Conservation (phyloP, 345 rosid genomes). For the Alliaria petiolata region DNA sequence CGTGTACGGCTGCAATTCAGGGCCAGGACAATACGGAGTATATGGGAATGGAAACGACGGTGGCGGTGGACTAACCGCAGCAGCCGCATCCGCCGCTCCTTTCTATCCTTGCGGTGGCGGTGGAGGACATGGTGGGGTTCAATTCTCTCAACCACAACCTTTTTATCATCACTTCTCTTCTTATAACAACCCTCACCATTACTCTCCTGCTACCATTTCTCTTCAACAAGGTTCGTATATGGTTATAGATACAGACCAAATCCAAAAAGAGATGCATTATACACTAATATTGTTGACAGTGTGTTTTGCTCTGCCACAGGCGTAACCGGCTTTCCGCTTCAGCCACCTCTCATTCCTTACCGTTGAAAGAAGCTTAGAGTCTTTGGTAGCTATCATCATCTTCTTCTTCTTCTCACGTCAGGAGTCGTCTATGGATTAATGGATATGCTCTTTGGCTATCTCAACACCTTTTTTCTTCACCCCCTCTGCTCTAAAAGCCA, state of each 20-base stretch:
- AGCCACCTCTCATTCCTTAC: conserved; percentile 33
- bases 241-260: not conserved
- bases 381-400: conserved; percentile 14
- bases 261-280: not conserved
- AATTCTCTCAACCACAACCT: conserved; percentile 22
- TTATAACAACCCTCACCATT: conserved; percentile 29
- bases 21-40: conserved; percentile 21
- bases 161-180: conserved; percentile 23
- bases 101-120: conserved; percentile 27
- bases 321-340: conserved; percentile 18
- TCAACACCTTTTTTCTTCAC: conserved; percentile 9
- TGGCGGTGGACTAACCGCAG: conserved; percentile 31
- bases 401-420: no score
- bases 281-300: not conserved
- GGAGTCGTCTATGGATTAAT: conserved; percentile 23
- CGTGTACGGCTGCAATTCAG: conserved; percentile 19
- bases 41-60: conserved; percentile 22
- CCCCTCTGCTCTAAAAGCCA: conserved; percentile 14
- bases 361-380: conserved; percentile 17
- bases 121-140: conserved; percentile 17
- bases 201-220: conserved; percentile 24
- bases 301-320: conserved; percentile 19
- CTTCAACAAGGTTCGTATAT: conserved; percentile 28
- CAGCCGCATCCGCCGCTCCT: conserved; percentile 32
- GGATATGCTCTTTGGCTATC: conserved; percentile 11